Conservation (phyloP, 2,329 filamentous ascomycete genomes). For the Venturia oleaginea region DNA sequence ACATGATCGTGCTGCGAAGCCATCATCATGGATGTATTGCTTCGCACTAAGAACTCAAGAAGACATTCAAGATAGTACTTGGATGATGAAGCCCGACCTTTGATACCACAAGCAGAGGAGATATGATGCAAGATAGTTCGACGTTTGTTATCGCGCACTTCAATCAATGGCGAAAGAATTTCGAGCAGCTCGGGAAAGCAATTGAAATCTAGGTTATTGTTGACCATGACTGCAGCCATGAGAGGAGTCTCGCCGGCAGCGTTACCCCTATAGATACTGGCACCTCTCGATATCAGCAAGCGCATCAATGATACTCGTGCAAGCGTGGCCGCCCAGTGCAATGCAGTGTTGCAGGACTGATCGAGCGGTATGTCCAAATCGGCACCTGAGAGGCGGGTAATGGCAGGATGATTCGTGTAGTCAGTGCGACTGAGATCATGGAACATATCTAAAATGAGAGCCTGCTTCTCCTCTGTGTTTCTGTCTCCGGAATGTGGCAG, state of each 20-base stretch:
- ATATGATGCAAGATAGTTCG: conserved; percentile 94
- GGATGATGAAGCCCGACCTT: conserved; percentile 81
- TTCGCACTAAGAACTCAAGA: conserved; percentile 86
- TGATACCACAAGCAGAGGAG: conserved; percentile 89
- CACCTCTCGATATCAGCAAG: conserved; percentile 72
- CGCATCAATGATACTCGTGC: conserved; percentile 75
- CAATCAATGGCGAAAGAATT: conserved; percentile 79
- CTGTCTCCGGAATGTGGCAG: conserved; percentile 50
- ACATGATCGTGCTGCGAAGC: conserved; percentile 37
- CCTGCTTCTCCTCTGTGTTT: conserved; percentile 70
- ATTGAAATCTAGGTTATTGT: conserved; percentile 85
- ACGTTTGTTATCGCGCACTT: conserved; percentile 80
- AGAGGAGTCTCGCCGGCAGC: conserved; percentile 83
- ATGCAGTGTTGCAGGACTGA: conserved; percentile 74
- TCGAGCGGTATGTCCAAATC: conserved; percentile 93
- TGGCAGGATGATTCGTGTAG: conserved; percentile 63
- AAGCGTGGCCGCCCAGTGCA: conserved; percentile 94
- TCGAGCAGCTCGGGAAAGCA: conserved; percentile 89
- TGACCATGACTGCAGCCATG: conserved; percentile 85
- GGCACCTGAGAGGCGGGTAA: conserved; percentile 63
- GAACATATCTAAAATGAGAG: conserved; percentile 73
- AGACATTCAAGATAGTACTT: conserved; percentile 94
- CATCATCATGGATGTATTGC: conserved; percentile 34
- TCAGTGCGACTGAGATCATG: conserved; percentile 62
- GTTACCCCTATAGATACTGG: conserved; percentile 82